phyloP scores from a whole-genome alignment of 139 green algal species.

The Nannochloris sp. region DNA sequence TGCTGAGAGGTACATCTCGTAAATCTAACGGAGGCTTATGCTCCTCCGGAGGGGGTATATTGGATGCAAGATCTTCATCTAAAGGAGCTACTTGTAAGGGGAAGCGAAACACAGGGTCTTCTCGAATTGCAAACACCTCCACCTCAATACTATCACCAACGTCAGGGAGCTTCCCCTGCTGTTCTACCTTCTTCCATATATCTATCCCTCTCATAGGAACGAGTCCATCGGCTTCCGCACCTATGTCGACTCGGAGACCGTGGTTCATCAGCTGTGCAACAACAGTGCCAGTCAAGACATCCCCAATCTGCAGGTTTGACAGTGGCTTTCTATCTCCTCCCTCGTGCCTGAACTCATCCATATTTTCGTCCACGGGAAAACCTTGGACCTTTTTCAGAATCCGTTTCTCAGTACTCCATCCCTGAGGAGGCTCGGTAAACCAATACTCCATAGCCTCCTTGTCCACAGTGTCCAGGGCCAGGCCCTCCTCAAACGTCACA shows the following conservation, averaged over 20 bases:
- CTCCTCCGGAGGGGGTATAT: neutral
- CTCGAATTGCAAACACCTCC: conserved; percentile 9
- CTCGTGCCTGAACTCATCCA: neutral
- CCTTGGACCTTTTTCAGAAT: conserved; percentile 9
- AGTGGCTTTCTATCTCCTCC: conserved; percentile 7
- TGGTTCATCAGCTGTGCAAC: conserved; percentile 12
- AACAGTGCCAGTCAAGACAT: conserved; percentile 13
- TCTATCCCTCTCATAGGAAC: conserved; percentile 6
- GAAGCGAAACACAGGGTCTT: conserved; percentile 12
- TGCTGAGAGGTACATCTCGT: neutral
- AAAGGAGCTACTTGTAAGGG: conserved; percentile 13
- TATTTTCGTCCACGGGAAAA: neutral
- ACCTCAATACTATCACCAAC: neutral
- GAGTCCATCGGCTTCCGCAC: conserved; percentile 18
- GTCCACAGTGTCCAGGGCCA: conserved; percentile 22
- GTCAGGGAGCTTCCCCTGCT: neutral
- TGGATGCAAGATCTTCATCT: neutral
- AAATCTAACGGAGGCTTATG: conserved; percentile 19
- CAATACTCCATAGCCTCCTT: conserved; percentile 24
- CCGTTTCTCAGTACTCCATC: conserved; percentile 19
- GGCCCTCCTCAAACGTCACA: conserved; percentile 24
- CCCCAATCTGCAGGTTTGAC: conserved; percentile 11
- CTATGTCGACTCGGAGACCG: conserved; percentile 23
- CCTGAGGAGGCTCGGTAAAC: conserved; percentile 31
- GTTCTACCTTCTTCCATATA: conserved; percentile 1